Evolutionary conservation across 2,329 filamentous ascomycete genomes (phyloP), one percentile per base, ranked within the genome.

Genomic region (Neonectria punicea): DNA sequence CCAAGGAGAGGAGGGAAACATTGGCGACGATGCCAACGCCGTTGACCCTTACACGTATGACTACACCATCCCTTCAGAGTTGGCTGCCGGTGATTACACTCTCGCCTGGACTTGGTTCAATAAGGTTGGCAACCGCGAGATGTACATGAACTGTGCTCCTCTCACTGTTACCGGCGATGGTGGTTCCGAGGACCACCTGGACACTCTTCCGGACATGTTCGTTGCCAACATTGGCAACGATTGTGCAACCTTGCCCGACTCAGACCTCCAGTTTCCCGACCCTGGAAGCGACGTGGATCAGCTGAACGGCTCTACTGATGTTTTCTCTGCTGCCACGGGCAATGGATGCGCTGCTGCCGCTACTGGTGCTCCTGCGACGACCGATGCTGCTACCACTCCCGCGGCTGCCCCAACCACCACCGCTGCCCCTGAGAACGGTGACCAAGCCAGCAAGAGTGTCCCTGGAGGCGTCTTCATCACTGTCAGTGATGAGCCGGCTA

Each of bases 71-170:
- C 95, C 94, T 0, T 77, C 85, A 0, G 87, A 90, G 22, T 85
- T 98, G 51, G 88, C 90, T 9, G 82, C 90, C 1, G 96, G 95
- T 4, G 86, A 94, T 44, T 94, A 92, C 28, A 92, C 90, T 0
- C 84, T 98, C 5, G 93, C 93, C 0, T 98, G 94, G 94, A 93
- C 93, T 1, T 98, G 96, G 96, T 89, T 97, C 80, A 98, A 98
- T 84, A 92, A 91, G 65, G 75, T 97, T 10, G 96, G 96, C 3
- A 97, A 97, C 82, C 90, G 94, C 1, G 96, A 98, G 77, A 93
- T 97, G 86, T 98, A 98, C 85, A 97, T 97, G 94, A 97, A 97
- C 86, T 99, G 95, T 73, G 93, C 92, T 0, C 89, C 93, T 0
- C 79, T 97, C 53, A 86, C 84, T 0, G 84, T 98, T 25, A 87